Conservation (phyloP, 2,329 filamentous ascomycete species). For the Beauveria varroae region DNA sequence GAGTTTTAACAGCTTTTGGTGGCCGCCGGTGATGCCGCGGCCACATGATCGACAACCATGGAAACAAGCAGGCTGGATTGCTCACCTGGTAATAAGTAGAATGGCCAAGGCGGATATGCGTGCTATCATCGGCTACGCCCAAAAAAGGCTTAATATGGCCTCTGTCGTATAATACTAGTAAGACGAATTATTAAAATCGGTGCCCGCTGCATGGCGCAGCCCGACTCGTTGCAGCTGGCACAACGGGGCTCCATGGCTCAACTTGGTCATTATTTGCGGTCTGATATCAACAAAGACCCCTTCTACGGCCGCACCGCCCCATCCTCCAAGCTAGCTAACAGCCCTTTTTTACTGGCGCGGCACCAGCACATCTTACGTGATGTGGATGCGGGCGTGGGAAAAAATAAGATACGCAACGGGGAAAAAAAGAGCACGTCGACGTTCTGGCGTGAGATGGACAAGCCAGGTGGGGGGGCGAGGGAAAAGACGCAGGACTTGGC, state of each 20-base stretch:
- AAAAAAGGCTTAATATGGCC: too few species aligned
- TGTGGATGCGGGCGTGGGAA: too few species aligned
- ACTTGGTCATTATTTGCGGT: conserved; percentile 7
- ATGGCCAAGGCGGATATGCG: too few species aligned
- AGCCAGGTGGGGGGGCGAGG: too few species aligned
- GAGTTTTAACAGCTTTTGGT: too few species aligned
- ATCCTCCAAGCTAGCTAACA: background rate
- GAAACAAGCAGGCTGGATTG: background rate
- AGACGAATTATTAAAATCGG: background rate
- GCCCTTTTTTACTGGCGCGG: background rate
- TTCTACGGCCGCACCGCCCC: background rate
- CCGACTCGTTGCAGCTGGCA: background rate
- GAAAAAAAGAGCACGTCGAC: too few species aligned
- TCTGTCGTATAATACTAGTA: too few species aligned
- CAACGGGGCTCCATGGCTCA: background rate
- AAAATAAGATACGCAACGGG: too few species aligned
- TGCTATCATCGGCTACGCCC: too few species aligned
- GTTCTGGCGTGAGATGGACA: too few species aligned
- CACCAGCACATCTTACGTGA: background rate
- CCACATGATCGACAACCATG: background rate
- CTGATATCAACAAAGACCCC: background rate
- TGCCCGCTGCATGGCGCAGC: background rate
- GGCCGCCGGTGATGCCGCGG: background rate
- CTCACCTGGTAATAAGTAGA: too few species aligned
- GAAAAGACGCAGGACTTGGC: too few species aligned